Percentiles rank a stretch among this genome's conserved stretches.
Evolutionary conservation across 2,329 filamentous ascomycete species (phyloP).

Genomic region (Monilinia fructicola): DNA sequence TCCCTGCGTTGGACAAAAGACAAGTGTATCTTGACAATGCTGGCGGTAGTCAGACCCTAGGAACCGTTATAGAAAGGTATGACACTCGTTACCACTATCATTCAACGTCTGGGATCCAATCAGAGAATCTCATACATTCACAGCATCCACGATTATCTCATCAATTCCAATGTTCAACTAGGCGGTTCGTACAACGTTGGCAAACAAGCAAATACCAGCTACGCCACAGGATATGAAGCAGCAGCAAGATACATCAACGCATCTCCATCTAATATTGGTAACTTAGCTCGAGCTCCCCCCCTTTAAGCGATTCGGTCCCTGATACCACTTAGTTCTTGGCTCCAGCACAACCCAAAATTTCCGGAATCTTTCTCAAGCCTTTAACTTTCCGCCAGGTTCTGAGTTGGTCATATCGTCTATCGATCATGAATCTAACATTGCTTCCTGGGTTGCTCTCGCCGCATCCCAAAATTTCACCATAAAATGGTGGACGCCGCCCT

Average conservation of each 20-base stretch:
- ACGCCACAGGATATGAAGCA: constrained; percentile 59
- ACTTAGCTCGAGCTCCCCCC: constrained; percentile 6
- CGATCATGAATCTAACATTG: constrained; percentile 77
- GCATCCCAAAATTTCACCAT: constrained; percentile 57
- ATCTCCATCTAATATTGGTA: constrained; percentile 62
- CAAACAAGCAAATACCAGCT: constrained; percentile 58
- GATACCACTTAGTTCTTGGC: constrained; percentile 57
- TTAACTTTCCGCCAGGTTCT: constrained; percentile 55
- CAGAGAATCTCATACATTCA: constrained; percentile 18
- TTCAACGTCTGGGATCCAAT: not conserved
- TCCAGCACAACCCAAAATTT: constrained; percentile 75
- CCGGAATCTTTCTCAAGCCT: constrained; percentile 63
- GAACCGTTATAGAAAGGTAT: constrained; percentile 64
- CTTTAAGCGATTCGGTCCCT: not conserved
- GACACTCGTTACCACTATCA: not conserved
- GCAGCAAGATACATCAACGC: constrained; percentile 73
- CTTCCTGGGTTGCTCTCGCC: constrained; percentile 70
- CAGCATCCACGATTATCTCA: constrained; percentile 65
- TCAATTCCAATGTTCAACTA: constrained; percentile 70
- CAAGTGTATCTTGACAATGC: constrained; percentile 79
- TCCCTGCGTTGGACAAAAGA: constrained; percentile 65
- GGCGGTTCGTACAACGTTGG: constrained; percentile 67
- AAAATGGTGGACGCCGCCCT: constrained; percentile 66
- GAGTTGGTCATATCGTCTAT: constrained; percentile 70
- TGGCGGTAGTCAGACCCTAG: constrained; percentile 70